These are phyloP conservation scores for Colletotrichum tamarilloi DNA, from an alignment of 2,329 filamentous ascomycete genomes.

Conservation along the genomic window DNA sequence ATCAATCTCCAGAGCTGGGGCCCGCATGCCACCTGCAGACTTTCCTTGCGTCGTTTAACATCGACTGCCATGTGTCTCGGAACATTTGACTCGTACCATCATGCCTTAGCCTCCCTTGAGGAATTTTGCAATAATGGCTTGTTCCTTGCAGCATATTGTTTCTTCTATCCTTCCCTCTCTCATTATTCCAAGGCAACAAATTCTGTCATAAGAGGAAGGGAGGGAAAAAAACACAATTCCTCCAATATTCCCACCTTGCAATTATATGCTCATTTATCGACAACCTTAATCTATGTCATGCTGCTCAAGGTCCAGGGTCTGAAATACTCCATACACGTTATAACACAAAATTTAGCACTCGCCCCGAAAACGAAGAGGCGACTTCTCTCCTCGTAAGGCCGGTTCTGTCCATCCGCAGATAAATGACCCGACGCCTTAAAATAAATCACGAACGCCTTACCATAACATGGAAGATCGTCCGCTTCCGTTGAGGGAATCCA, in stretches of 20 bases:
- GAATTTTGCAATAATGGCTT: background rate
- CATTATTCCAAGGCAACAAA: background rate
- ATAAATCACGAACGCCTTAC: background rate
- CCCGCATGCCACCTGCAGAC: background rate
- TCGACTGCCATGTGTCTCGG: background rate
- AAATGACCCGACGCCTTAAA: background rate
- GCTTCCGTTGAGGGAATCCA: background rate
- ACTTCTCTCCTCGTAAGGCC: background rate
- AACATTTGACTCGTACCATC: background rate
- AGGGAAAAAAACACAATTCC: background rate
- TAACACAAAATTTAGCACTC: background rate
- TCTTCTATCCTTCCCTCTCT: background rate
- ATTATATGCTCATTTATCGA: background rate
- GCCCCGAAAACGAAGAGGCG: background rate
- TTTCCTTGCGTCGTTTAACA: background rate
- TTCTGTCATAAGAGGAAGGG: too few species aligned
- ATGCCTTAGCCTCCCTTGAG: background rate
- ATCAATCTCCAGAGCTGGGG: background rate
- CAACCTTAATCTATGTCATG: background rate
- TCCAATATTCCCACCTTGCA: background rate
- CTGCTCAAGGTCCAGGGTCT: background rate
- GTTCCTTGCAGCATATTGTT: background rate
- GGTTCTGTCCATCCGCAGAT: background rate
- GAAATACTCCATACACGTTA: background rate
- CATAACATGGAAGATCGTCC: too few species aligned